Conservation (phyloP, 331 rosid genomes). For the Malus hybrid region DNA sequence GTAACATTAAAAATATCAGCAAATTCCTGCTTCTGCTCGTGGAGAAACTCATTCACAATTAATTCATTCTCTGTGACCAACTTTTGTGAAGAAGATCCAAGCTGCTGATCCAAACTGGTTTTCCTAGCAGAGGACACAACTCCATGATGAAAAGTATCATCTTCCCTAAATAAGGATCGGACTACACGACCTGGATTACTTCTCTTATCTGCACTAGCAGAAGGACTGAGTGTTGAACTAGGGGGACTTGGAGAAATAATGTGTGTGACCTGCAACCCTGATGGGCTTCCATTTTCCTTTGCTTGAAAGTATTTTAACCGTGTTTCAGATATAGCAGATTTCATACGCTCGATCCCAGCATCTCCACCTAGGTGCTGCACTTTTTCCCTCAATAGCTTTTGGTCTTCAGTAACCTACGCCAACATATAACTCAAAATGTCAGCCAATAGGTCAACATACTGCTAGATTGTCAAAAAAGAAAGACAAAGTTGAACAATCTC, state of each 20-base stretch:
- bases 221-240: conserved; percentile 18
- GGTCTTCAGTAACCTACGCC: conserved; percentile 74
- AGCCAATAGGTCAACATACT: not conserved
- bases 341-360: conserved; percentile 88
- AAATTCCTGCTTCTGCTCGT: conserved; percentile 41
- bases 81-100: conserved; percentile 33
- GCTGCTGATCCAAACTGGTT: conserved; percentile 29
- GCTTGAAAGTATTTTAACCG: conserved; percentile 57
- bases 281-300: conserved; percentile 48
- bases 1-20: conserved; percentile 36
- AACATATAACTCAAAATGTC: conserved; percentile 14
- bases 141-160: conserved; percentile 14
- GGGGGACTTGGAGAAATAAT: conserved; percentile 33
- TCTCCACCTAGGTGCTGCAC: conserved; percentile 83
- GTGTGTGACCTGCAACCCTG: conserved; percentile 18
- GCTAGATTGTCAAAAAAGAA: not conserved
- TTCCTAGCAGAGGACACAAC: conserved; percentile 25
- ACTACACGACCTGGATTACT: conserved; percentile 44
- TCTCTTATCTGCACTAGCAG: conserved; percentile 32
- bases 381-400: conserved; percentile 73
- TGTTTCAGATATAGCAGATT: conserved; percentile 70
- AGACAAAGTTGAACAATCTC: not conserved
- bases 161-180: conserved; percentile 77
- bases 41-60: conserved; percentile 78
- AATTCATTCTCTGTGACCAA: conserved; percentile 60